A percentile compares a stretch with the other conserved stretches of the same genome.
These are phyloP conservation scores for Cadophora sp. DNA, from an alignment of 2,329 filamentous ascomycete species.

Conservation along the genomic window DNA sequence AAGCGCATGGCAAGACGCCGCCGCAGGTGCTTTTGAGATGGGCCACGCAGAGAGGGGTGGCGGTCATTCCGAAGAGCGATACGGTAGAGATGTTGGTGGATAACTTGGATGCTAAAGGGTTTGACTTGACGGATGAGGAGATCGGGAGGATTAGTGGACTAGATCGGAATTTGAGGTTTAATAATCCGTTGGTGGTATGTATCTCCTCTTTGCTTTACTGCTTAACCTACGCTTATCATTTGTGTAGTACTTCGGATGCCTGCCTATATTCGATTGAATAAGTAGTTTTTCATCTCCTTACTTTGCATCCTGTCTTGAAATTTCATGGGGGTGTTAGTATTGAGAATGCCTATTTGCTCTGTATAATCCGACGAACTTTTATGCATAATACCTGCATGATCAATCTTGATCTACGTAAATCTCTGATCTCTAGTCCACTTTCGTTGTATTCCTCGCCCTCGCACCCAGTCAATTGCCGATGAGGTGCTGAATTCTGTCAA, in stretches of 20 bases:
- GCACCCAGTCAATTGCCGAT: neutral
- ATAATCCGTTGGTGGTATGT: slow-evolving; percentile 73
- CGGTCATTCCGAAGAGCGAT: slow-evolving; percentile 81
- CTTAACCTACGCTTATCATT: too few relatives aligned
- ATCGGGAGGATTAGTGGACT: slow-evolving; percentile 69
- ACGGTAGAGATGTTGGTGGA: slow-evolving; percentile 59
- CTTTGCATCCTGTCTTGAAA: too few relatives aligned
- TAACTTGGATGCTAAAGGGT: slow-evolving; percentile 70
- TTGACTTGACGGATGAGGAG: slow-evolving; percentile 69
- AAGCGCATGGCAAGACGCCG: slow-evolving; percentile 72
- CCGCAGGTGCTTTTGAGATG: slow-evolving; percentile 84
- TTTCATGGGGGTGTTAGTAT: too few relatives aligned
- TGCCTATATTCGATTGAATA: too few relatives aligned
- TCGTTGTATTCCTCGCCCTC: neutral
- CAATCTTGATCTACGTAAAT: too few relatives aligned
- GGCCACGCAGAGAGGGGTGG: slow-evolving; percentile 80
- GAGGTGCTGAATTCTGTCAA: neutral
- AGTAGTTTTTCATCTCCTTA: too few relatives aligned
- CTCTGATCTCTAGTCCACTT: too few relatives aligned
- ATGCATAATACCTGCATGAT: too few relatives aligned
- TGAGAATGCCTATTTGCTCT: too few relatives aligned
- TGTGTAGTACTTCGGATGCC: too few relatives aligned
- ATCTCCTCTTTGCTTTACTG: too few relatives aligned
- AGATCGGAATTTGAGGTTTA: slow-evolving; percentile 72
- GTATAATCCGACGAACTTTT: too few relatives aligned